These are phyloP conservation scores for Fonsecaea nubica DNA, from an alignment of 2,329 filamentous ascomycete genomes.

Conservation along the genomic window DNA sequence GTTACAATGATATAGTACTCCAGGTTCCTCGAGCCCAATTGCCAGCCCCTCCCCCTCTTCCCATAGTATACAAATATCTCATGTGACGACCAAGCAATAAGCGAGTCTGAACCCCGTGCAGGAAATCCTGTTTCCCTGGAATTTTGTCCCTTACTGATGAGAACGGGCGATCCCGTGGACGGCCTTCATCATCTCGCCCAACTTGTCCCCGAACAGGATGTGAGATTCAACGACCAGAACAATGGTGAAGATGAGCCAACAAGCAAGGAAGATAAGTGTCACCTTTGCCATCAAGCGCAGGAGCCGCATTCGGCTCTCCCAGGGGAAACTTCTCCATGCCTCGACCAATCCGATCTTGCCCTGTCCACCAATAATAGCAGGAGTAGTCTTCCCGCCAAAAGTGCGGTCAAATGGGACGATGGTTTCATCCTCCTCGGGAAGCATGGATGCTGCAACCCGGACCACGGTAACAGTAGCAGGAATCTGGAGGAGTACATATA, in stretches of 20 bases:
- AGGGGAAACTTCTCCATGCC: constrained; percentile 80
- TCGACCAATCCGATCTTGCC: constrained; percentile 74
- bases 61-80: neutral
- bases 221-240: constrained; percentile 62
- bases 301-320: constrained; percentile 73
- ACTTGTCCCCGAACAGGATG: constrained; percentile 51
- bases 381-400: constrained; percentile 77
- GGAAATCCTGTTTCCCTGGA: neutral
- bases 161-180: constrained; percentile 34
- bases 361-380: constrained; percentile 74
- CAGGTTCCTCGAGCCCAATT: neutral
- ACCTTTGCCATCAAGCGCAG: constrained; percentile 78
- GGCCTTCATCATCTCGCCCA: constrained; percentile 39
- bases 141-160: constrained; percentile 9
- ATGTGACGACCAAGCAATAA: neutral
- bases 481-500: constrained; percentile 70
- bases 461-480: constrained; percentile 78
- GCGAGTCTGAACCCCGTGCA: neutral
- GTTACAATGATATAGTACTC: neutral
- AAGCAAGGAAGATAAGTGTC: constrained; percentile 60
- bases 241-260: constrained; percentile 56
- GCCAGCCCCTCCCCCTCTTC: constrained; percentile 1
- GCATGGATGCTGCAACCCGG: constrained; percentile 84
- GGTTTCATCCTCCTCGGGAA: constrained; percentile 79
- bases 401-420: constrained; percentile 90